Evolutionary conservation across 1,139 yeast genomes (phyloP), one percentile per base, ranked within the genome.

Genomic region (Magnusiomyces sp.): DNA sequence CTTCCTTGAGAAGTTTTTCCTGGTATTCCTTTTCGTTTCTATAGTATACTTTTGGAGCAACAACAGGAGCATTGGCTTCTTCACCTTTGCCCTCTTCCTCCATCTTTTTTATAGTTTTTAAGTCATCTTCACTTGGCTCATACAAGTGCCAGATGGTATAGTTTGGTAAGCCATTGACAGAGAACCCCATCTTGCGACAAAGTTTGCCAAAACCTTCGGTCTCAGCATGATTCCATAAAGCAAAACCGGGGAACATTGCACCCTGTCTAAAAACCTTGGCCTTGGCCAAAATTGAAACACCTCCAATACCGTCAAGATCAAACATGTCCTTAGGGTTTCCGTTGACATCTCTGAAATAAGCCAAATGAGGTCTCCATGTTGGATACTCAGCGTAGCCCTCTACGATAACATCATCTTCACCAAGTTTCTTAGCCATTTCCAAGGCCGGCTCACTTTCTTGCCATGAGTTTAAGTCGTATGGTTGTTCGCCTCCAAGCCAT

Each of bases 371-470:
- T 63, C 96, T 75, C 95, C 95, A 88, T 0, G 96, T 87, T 50
- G 90, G 89, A 66, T 85, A 87, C 66, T 88, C 95, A 19, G 85
- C 92, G 65, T 87, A 87, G 16, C 95, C 96, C 66, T 87, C 96
- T 5, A 88, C 96, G 58, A 87, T 87, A 56, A 89, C 92, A 1
- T 87, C 94, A 65, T 87, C 95, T 64, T 87, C 95, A 59, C 79
- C 83, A 48, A 88, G 70, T 1, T 81, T 72, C 23, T 76, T 77
- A 1, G 95, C 95, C 58, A 87, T 71, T 60, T 83, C 85, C 46
- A 85, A 64, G 0, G 92, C 95, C 37, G 94, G 86, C 54, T 82
- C 90, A 48, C 85, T 76, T 68, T 87, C 96, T 62, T 82, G 89
- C 96, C 96, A 87, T 31, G 95, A 84, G 68, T 87, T 87, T 62